Evolutionary conservation across 768 basidiomycete species (phyloP).

Genomic region (Crepidotus variabilis): DNA sequence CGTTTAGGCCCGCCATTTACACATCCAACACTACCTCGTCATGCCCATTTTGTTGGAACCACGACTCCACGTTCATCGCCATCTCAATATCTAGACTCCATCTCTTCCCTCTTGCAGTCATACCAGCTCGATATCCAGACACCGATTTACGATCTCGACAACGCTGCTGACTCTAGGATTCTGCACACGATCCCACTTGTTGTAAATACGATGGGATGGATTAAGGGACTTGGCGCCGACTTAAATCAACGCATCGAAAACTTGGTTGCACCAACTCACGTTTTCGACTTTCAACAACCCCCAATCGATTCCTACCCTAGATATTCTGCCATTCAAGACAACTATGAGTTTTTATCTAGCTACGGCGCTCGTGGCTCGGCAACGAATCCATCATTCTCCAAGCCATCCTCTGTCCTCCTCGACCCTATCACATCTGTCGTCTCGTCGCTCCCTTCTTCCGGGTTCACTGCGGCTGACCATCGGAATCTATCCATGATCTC

Average conservation of each 20-base stretch:
- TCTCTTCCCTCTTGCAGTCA: constrained; percentile 61
- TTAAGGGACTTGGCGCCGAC: constrained; percentile 88
- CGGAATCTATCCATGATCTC: constrained; percentile 69
- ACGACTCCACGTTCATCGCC: constrained; percentile 77
- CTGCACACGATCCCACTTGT: constrained; percentile 72
- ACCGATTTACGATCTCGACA: constrained; percentile 22
- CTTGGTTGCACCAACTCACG: constrained; percentile 52
- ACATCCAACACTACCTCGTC: constrained; percentile 66
- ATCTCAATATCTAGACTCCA: constrained; percentile 65
- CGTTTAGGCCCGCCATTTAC: constrained; percentile 80
- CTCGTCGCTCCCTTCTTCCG: constrained; percentile 37
- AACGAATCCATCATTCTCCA: background rate
- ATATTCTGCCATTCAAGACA: background rate
- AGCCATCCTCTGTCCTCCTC: constrained; percentile 26
- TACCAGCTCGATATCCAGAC: constrained; percentile 70
- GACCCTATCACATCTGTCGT: constrained; percentile 40
- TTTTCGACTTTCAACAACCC: constrained; percentile 47
- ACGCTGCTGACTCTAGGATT: constrained; percentile 35
- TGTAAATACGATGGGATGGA: constrained; percentile 97
- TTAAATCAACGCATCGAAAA: constrained; percentile 68
- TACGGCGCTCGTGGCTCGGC: constrained; percentile 9
- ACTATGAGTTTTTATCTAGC: constrained; percentile 2
- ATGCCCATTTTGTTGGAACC: constrained; percentile 80
- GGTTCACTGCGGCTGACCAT: constrained; percentile 60
- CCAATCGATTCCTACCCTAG: constrained; percentile 14